Percentiles rank a stretch among this genome's conserved stretches.
Evolutionary conservation across 768 basidiomycete genomes (phyloP).

Genomic region (Phanerochaete carnosa): DNA sequence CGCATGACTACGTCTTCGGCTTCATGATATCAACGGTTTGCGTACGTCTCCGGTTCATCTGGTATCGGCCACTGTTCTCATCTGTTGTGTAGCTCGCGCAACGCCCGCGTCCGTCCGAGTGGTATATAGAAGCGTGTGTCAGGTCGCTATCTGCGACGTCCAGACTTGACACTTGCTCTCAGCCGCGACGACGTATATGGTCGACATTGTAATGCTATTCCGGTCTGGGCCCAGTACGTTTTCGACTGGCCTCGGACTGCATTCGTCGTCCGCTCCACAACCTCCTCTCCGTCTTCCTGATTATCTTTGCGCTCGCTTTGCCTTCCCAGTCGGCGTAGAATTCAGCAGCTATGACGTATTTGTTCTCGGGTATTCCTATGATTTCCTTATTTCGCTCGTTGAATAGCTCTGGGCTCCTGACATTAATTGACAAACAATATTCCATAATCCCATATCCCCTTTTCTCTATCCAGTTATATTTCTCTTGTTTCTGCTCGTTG

Average conservation of each 20-base stretch:
- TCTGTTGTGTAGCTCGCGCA: conserved; percentile 19
- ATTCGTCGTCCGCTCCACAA: neutral
- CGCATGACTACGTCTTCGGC: neutral
- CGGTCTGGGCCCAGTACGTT: neutral
- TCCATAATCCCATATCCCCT: neutral
- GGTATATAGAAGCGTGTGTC: conserved; percentile 16
- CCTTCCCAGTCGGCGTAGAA: neutral
- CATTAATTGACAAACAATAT: neutral
- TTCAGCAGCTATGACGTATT: neutral
- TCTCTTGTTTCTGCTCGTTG: too few species aligned
- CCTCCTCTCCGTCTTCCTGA: neutral
- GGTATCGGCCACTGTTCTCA: neutral
- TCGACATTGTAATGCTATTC: neutral
- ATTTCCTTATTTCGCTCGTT: neutral
- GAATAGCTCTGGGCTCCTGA: neutral
- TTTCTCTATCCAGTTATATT: too few species aligned
- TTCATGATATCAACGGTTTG: conserved; percentile 21
- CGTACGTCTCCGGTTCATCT: conserved; percentile 18
- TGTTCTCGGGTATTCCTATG: neutral
- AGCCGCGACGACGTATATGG: conserved; percentile 22
- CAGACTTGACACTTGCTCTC: conserved; percentile 15
- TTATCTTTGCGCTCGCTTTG: neutral
- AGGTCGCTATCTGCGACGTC: conserved; percentile 11
- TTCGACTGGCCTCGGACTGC: neutral
- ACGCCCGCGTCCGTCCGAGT: conserved; percentile 30